Evolutionary conservation across 441 rosid species (phyloP).

Genomic region (Sinapis alba): DNA sequence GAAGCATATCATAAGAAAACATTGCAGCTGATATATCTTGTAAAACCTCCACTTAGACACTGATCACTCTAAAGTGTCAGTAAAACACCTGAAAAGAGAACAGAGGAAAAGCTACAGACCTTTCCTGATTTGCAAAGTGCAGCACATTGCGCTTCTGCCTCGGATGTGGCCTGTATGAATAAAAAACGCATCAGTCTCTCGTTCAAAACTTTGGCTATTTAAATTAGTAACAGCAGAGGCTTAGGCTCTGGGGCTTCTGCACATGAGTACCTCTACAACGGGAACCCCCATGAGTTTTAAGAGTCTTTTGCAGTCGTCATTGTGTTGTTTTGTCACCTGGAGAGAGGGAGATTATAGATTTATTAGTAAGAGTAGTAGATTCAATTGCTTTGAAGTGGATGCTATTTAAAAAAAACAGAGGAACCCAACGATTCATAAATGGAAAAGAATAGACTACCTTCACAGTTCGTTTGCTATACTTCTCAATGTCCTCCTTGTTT

Average conservation of each 20-base stretch:
- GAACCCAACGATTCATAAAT: background rate
- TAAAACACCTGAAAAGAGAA: background rate
- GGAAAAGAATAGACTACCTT: slow-evolving; percentile 53
- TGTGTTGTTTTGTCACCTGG: slow-evolving; percentile 93
- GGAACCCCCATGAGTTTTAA: slow-evolving; percentile 96
- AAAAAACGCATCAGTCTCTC: slow-evolving; percentile 27
- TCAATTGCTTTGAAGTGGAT: slow-evolving; percentile 1
- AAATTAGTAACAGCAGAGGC: background rate
- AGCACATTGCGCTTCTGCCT: slow-evolving; percentile 98
- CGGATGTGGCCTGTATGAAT: slow-evolving; percentile 76
- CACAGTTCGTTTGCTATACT: slow-evolving; percentile 93
- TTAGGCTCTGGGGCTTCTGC: background rate
- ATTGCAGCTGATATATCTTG: background rate
- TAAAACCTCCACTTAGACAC: slow-evolving; percentile 1
- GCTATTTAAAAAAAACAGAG: background rate
- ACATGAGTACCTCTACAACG: slow-evolving; percentile 69
- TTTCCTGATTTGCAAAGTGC: slow-evolving; percentile 87
- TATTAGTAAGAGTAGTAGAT: background rate
- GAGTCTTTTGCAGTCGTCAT: slow-evolving; percentile 92
- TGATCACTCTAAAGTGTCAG: background rate
- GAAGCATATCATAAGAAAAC: slow-evolving; percentile 10
- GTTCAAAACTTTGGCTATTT: background rate
- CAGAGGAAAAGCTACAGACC: slow-evolving; percentile 44
- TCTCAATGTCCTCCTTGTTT: slow-evolving; percentile 92
- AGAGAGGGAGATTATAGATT: slow-evolving; percentile 22